Percentiles rank a stretch among this genome's conserved stretches.
phyloP scores from a whole-genome alignment of 176 grass and related monocot species.

The Pontederia crassipes region DNA sequence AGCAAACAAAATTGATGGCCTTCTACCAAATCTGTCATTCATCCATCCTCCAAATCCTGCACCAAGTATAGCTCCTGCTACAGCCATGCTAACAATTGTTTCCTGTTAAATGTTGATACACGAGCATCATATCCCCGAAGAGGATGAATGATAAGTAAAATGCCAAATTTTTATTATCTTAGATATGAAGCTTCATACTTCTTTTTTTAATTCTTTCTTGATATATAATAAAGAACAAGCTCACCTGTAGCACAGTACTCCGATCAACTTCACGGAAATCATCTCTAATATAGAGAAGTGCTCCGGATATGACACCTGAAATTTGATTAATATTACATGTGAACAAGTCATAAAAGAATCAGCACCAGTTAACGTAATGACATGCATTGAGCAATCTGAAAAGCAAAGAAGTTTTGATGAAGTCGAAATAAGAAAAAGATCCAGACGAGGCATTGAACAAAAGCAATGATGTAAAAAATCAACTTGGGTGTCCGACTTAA shows the following conservation, averaged over 20 bases:
- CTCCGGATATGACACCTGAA: constrained; percentile 96
- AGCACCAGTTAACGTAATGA: background rate
- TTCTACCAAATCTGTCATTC: constrained; percentile 86
- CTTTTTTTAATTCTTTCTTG: no score
- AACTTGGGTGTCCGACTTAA: background rate
- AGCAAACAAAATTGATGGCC: constrained; percentile 59
- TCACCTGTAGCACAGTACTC: constrained; percentile 66
- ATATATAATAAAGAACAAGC: background rate
- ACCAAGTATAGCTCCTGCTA: constrained; percentile 89
- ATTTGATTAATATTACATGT: background rate
- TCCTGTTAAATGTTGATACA: constrained; percentile 38
- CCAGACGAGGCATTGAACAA: no score
- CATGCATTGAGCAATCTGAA: background rate
- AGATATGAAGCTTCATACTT: no score
- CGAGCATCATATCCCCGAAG: background rate
- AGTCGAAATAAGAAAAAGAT: no score
- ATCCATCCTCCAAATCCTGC: constrained; percentile 92
- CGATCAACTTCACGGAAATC: constrained; percentile 59
- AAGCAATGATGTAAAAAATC: background rate
- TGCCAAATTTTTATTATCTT: no score
- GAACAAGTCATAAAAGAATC: background rate
- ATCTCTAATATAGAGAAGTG: constrained; percentile 82
- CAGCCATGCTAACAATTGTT: constrained; percentile 96
- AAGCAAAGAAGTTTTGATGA: no score
- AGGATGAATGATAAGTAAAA: no score